A percentile compares a stretch with the other conserved stretches of the same genome.
phyloP scores from a whole-genome alignment of 768 basidiomycete species.

The Trichaptum fuscoviolaceum region DNA sequence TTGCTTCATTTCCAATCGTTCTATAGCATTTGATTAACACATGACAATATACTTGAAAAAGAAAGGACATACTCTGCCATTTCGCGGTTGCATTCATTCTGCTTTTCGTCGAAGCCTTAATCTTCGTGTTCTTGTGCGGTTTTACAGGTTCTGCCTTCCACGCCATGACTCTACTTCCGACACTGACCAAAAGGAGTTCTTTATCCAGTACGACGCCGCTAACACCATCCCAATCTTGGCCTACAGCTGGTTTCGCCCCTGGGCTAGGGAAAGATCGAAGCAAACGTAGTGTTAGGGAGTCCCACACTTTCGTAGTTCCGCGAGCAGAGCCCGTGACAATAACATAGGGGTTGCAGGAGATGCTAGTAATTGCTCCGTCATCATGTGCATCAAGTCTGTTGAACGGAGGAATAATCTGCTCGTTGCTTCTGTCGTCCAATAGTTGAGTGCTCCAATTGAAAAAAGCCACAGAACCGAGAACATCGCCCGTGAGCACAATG shows the following conservation, averaged over 20 bases:
- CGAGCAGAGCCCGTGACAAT: constrained; percentile 61
- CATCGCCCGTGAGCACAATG: not conserved
- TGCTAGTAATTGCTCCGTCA: constrained; percentile 58
- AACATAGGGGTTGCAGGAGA: constrained; percentile 55
- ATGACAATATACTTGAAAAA: not conserved
- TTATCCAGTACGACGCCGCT: constrained; percentile 51
- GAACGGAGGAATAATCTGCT: constrained; percentile 25
- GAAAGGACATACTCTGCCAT: constrained; percentile 30
- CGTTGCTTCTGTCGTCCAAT: constrained; percentile 1
- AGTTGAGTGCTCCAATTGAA: not conserved
- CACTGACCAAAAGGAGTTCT: constrained; percentile 51
- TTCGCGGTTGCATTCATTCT: constrained; percentile 24
- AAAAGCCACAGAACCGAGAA: constrained; percentile 6
- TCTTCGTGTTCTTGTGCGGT: constrained; percentile 21
- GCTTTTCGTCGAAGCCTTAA: constrained; percentile 30
- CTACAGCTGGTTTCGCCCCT: constrained; percentile 20
- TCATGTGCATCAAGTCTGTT: constrained; percentile 58
- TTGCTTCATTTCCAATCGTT: constrained; percentile 56
- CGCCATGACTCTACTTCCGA: constrained; percentile 58
- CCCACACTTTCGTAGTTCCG: constrained; percentile 59
- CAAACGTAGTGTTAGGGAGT: constrained; percentile 55
- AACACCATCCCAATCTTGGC: constrained; percentile 39
- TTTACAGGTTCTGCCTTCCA: constrained; percentile 57
- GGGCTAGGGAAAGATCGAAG: constrained; percentile 53
- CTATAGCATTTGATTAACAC: constrained; percentile 28